A percentile compares a stretch with the other conserved stretches of the same genome.
These are phyloP conservation scores for Cercospora canescens DNA, from an alignment of 2,329 filamentous ascomycete species.

Conservation along the genomic window DNA sequence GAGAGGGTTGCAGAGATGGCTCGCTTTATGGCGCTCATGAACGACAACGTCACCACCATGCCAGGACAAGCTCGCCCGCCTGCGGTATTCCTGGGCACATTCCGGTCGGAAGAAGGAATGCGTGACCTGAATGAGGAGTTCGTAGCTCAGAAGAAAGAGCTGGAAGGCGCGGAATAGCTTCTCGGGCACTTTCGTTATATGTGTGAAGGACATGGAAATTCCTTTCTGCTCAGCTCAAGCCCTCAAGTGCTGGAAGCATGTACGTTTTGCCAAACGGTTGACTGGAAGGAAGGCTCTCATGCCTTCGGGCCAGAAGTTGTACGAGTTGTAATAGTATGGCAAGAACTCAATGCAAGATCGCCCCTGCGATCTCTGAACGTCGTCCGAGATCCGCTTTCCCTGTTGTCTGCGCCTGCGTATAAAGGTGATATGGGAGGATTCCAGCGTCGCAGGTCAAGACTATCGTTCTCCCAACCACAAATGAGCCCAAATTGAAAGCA, in stretches of 20 bases:
- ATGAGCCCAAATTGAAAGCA: too few species aligned
- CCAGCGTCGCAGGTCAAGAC: too few species aligned
- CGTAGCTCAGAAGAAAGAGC: background rate
- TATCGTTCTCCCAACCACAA: too few species aligned
- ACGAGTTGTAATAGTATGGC: background rate
- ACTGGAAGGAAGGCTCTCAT: background rate
- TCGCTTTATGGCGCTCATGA: slow-evolving; percentile 11
- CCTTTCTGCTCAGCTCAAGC: background rate
- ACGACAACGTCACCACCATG: slow-evolving; percentile 6
- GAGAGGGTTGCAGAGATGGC: slow-evolving; percentile 14
- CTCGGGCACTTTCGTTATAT: background rate
- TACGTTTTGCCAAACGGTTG: too few species aligned
- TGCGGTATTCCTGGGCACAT: slow-evolving; percentile 2
- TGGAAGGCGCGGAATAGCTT: background rate
- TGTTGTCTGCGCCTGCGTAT: too few species aligned
- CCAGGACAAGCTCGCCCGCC: slow-evolving; percentile 1
- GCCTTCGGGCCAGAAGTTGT: background rate
- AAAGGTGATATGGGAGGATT: too few species aligned
- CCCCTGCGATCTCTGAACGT: background rate
- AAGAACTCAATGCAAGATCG: background rate
- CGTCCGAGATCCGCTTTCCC: too few species aligned
- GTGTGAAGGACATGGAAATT: background rate
- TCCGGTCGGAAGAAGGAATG: slow-evolving; percentile 4
- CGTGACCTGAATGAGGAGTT: background rate
- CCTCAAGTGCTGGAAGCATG: background rate